A percentile compares a stretch with the other conserved stretches of the same genome.
phyloP scores from a whole-genome alignment of 495 filamentous ascomycete genomes.

The Hypoxylon rickii region DNA sequence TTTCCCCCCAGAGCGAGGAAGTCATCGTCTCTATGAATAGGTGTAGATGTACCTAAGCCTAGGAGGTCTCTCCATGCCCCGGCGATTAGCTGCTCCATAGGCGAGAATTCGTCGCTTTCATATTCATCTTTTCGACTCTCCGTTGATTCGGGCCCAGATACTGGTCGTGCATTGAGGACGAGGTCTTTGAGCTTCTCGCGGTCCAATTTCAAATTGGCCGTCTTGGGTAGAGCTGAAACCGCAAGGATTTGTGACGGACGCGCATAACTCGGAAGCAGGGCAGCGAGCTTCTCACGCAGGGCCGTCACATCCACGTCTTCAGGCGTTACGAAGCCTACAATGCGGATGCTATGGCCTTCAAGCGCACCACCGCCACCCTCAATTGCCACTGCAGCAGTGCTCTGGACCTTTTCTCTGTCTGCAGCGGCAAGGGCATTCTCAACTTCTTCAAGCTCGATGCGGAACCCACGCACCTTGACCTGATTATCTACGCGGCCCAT shows the following conservation, averaged over 20 bases:
- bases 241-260: conserved; percentile 25
- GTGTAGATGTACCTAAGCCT: neutral
- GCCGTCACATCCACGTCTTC: conserved; percentile 10
- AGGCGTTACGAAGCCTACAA: conserved; percentile 28
- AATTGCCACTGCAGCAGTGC: conserved; percentile 19
- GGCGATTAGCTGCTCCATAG: conserved; percentile 3
- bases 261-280: conserved; percentile 28
- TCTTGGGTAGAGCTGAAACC: conserved; percentile 25
- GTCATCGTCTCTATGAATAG: conserved; percentile 12
- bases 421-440: conserved; percentile 15
- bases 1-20: conserved; percentile 33
- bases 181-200: conserved; percentile 14
- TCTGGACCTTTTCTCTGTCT: neutral
- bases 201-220: conserved; percentile 34
- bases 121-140: too few relatives aligned
- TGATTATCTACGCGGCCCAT: conserved; percentile 37
- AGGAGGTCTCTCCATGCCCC: conserved; percentile 10
- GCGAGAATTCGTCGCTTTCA: neutral
- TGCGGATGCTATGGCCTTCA: neutral
- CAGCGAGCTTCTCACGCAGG: conserved; percentile 2
- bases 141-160: neutral
- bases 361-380: neutral
- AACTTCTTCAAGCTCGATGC: conserved; percentile 38
- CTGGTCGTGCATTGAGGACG: neutral
- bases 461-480: conserved; percentile 38